Conservation (phyloP, 2,329 filamentous ascomycete species). For the Coniosporium tulheliwenetii region DNA sequence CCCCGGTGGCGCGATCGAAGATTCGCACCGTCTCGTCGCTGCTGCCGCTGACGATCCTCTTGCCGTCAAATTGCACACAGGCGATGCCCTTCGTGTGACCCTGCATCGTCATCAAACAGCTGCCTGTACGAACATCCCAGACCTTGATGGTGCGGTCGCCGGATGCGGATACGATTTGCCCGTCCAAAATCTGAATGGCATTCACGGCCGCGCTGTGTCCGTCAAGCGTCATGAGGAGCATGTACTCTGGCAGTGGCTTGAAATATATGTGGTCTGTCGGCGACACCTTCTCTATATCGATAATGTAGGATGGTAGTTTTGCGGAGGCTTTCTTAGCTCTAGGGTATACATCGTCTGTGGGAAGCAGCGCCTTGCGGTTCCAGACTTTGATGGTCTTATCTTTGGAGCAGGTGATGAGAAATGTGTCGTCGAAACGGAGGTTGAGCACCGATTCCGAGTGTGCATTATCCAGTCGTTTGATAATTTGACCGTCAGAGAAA, state of each 20-base stretch:
- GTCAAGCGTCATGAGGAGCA: slow-evolving; percentile 61
- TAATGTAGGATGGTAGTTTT: slow-evolving; percentile 36
- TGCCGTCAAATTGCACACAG: slow-evolving; percentile 90
- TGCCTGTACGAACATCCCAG: slow-evolving; percentile 76
- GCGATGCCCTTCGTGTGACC: slow-evolving; percentile 93
- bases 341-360: slow-evolving; percentile 23
- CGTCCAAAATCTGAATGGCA: slow-evolving; percentile 75
- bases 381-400: slow-evolving; percentile 96
- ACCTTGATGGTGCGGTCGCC: slow-evolving; percentile 88
- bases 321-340: slow-evolving; percentile 24
- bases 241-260: slow-evolving; percentile 51
- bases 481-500: slow-evolving; percentile 74
- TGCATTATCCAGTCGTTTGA: slow-evolving; percentile 61
- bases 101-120: slow-evolving; percentile 60
- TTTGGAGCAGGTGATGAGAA: slow-evolving; percentile 92
- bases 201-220: slow-evolving; percentile 90
- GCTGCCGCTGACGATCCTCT: slow-evolving; percentile 86
- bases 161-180: slow-evolving; percentile 85
- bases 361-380: slow-evolving; percentile 46
- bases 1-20: slow-evolving; percentile 71
- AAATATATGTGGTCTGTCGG: slow-evolving; percentile 24
- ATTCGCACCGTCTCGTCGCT: slow-evolving; percentile 94
- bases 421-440: slow-evolving; percentile 78
- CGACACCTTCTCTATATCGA: slow-evolving; percentile 29
- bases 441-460: slow-evolving; percentile 89